Evolutionary conservation across 108 stramenopile species (phyloP), one percentile per base, ranked within the genome.

Genomic region (Aurantiochytrium sp.): DNA sequence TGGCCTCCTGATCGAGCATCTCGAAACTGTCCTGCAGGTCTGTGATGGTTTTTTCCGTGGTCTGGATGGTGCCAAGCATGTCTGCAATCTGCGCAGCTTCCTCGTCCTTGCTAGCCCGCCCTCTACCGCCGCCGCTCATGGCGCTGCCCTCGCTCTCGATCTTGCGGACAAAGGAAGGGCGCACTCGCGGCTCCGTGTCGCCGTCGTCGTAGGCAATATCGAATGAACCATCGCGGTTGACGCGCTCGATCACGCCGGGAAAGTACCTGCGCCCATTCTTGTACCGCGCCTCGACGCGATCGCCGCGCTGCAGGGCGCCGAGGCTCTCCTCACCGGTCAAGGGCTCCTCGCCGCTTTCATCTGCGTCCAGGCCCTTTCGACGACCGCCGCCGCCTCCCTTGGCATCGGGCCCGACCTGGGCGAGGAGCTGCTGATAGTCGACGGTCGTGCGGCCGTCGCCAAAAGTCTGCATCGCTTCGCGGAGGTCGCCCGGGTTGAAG

Each of bases 171-270:
- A 92, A 69, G 4, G 34, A 21, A 4, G 24, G 41, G 31, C 89
- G 48, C 12, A 92, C 92, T 3, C 85, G 34, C 10, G 53, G 24
- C 55, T 93, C 93, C 32, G 54, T 52, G 52, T 94, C 93, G 31
- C 94, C 94, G 52, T 94, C 94, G 30, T 89, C 92, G 55, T 93
- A 94, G 2, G 22, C 32, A 1, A 94, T 89, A 34, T 89, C 55
- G 68, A 90, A 94, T 4, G 92, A 93, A 0, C 94, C 93, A 48
- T 94, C 91, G 4, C 86, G 50, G 50, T 90, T 87, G 3, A 42
- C 87, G 2, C 87, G 68, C 39, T 48, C 32, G 37, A 94, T 92
- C 19, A 37, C 86, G 6, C 91, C 93, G 15, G 54, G 55, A 52
- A 85, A 93, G 85, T 85, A 93, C 19, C 69, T 86, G 2, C 53